Base-by-base conservation (phyloP, 768 basidiomycete genomes). In the Lentinula edodes region DNA sequence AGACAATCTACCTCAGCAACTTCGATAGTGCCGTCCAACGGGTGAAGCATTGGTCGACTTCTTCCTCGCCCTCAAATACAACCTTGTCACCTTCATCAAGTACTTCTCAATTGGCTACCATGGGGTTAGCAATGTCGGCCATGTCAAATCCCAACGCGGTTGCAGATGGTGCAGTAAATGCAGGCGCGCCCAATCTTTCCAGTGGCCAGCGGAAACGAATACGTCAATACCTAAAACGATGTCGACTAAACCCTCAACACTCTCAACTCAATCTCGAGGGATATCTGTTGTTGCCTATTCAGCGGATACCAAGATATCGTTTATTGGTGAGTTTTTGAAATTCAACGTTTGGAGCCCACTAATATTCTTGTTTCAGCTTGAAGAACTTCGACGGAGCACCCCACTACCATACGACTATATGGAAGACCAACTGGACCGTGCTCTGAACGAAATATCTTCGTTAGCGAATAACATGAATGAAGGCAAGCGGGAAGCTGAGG, bases 381-480 rank as follows among this genome's bases (percentile, higher is more conserved):
- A 95, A 72, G 91, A 97, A 69, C 79, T 98, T 16, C 79, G 89
- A 16, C 82, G 88, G 66, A 89, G 87, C 69, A 95, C 93, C 20
- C 91, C 93, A n/a, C 90, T 93, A 18, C 76, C 79, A 46, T 81
- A 85, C 52, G 86, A 91, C 51, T 88, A 84, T 64, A 77, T 85
- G 71, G 90, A 90, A 64, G 92, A 95, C 69, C 85, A 91, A 28
- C 78, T 99, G 58, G 92, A 93, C 65, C 86, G 84, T 61, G 95
- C 95, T 6, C 74, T 97, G 48, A 78, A 85, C 18, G 93, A 96
- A 74, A 97, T 98, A 65, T 85, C 94, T 1, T 84, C 85, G 12
- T 75, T 98, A 54, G 95, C 97, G 2, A 92, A 86, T 54, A 91
- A 91, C 68, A 97, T 99, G 92, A 99, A 99, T 72, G 97, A 99